Base-by-base conservation (phyloP, 2,329 filamentous ascomycete species). In the Sclerotinia sclerotiorum region DNA sequence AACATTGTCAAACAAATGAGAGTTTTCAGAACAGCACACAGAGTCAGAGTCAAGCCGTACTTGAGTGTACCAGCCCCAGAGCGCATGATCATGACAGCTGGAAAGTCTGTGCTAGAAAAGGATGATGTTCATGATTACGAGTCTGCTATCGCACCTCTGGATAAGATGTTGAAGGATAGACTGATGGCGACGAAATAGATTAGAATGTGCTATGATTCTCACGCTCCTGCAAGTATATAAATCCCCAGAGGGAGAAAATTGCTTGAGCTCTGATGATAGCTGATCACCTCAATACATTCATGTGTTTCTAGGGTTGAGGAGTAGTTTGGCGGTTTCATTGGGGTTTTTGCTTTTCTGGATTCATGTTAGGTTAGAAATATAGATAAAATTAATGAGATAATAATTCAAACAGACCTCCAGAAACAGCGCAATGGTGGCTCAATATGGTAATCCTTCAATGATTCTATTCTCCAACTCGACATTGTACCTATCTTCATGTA, bases 21-120 rank as follows among this genome's bases (percentile, higher is more conserved):
- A 71, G 75, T 79, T 21, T 79, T 79, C 63, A 74, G 78, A 35
- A 68, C 75, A 3, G 76, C 78, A 11, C 78, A 79, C 65, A 68
- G 75, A 24, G 67, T 56, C 0, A 74, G 78, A 24, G 73, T 73
- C 10, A 76, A 74, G 65, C 44, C 68, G 15, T 79, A 79, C 60
- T 68, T 80, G 29, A 69, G 69, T 32, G 69, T 74, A 27, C 76
- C 76, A 10, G 77, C 78, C 8, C 77, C 78, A 17, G 78, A 79
- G 64, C 69, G 77, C 35, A 61, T 78, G 39, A 75, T 74, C 32
- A 79, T 79, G 79, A 79, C 78, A 39, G 78, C 78, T 17, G 78
- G 77, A 13, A 79, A 78, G 42, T 60, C 60, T 57, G 32, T 69
- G 7, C 32, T 69, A 3, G 69, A 70, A 29, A 65, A 49, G 6